Base-by-base conservation (phyloP, 140 eudicot species). In the Eryngium alpinum region DNA sequence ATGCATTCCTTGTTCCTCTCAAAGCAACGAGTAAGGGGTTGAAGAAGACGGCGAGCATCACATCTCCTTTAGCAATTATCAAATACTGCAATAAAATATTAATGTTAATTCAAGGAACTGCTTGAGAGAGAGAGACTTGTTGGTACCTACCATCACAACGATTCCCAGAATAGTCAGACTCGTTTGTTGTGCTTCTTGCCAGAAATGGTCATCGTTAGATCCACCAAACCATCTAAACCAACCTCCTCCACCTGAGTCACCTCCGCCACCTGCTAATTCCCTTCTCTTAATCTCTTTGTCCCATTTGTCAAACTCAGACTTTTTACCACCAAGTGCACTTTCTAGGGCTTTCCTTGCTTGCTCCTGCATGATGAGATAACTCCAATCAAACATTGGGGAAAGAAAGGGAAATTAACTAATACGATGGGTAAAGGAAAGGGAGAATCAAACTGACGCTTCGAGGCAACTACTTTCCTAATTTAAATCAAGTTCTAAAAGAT, bases 161-260 rank as follows among this genome's bases (percentile, higher is more conserved):
- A 92, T 85, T 43, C 83, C 94, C 65, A 94, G 81, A 53, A 92
- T 80, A 34, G 98, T 84, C 57, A 92, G 93, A 77, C 89, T 77
- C 79, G 90, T 85, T 87, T 87, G 94, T 46, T 94, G 98, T 25
- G 96, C 92, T 86, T 94, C 98, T 62, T 89, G 93, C 98, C 98
- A 94, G 85, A 90, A 94, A 86, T 85, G 89, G 67, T 89, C 98
- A 78, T 84, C 98, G 72, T 86, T 85, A 21, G 90, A 88, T 79
- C 96, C 96, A 60, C 96, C 92, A 86, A 87, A 90, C 91, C 98
- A 89, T 85, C 96, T 83, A 77, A 88, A 88, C 91, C 94, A 88
- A 77, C 91, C 91, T 72, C 96, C 89, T 43, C 98, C 96, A 0
- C 90, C 92, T 60, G 80, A 86, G 33, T 87, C 91, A 34, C 92